Base-by-base conservation (phyloP, 163 green algal genomes). In the Coccomyxa subellipsoidea region DNA sequence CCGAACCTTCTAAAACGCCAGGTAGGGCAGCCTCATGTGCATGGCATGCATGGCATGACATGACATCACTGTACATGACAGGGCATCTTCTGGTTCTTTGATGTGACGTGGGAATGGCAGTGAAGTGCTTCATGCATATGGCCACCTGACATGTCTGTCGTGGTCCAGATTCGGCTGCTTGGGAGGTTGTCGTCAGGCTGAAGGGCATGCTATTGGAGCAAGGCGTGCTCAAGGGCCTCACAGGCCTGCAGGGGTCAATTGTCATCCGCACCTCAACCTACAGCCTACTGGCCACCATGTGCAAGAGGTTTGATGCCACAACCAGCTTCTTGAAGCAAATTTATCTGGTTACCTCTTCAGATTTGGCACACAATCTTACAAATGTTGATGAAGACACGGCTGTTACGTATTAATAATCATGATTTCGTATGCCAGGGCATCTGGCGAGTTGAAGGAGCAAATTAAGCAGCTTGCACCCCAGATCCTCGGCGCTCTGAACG, bases 401-500 rank as follows among this genome's bases (percentile, higher is more conserved):
- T 66, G 12, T 66, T 18, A 12, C 47, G 12, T 66, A 18, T 29
- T 66, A 66, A 12, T 66, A 12, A 54, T 18, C 23, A 8, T 21
- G 47, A 59, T 27, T 59, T 12, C 0, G 47, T 59, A 18, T 18
- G 23, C 23, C 47, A 59, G 66, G 66, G 66, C 7, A 73, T n/a
- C 27, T 21, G 27, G 66, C 66, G 0, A 8, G 31, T 27, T 73
- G 29, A 8, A 73, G 66, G 21, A 34, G n/a, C 29, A 73, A 8
- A 36, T 76, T 8, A 39, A 66, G 54, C 54, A 70, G 5, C 34
- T 78, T 10, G 87, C 85, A 15, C 76, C 88, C 7, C 69, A 84
- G 27, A 80, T 92, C 36, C 83, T 94, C 69, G 90, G 88, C 2
- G 82, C 81, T 10, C 77, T 94, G 32, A 75, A 83, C 25, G 93